phyloP scores from a whole-genome alignment of 2,329 filamentous ascomycete genomes.

The Aspergillus intermedius region DNA sequence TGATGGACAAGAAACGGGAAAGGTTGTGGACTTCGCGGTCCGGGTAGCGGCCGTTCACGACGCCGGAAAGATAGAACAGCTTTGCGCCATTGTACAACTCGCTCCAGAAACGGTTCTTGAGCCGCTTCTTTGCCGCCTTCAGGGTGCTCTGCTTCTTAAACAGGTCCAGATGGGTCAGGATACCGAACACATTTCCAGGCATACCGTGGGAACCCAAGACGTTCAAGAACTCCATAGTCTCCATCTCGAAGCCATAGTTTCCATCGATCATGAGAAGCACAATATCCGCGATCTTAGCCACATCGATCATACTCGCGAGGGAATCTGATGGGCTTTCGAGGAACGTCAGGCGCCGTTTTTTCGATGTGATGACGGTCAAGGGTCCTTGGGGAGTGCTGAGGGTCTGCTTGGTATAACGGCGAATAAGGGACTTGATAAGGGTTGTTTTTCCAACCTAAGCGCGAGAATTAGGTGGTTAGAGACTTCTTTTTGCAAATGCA shows the following conservation, averaged over 20 bases:
- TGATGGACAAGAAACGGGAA: conserved; percentile 89
- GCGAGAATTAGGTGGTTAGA: conserved; percentile 2
- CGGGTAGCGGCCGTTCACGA: conserved; percentile 93
- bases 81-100: conserved; percentile 96
- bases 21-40: conserved; percentile 95
- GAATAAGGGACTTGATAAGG: conserved; percentile 86
- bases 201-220: conserved; percentile 90
- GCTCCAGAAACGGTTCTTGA: conserved; percentile 95
- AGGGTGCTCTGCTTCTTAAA: conserved; percentile 90
- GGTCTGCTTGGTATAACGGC: conserved; percentile 92
- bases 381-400: conserved; percentile 84
- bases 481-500: conserved; percentile 3
- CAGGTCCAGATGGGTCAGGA: conserved; percentile 90
- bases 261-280: conserved; percentile 97
- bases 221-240: conserved; percentile 99
- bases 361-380: conserved; percentile 92
- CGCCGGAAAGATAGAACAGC: conserved; percentile 91
- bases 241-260: conserved; percentile 99
- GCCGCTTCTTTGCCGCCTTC: conserved; percentile 87
- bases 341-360: conserved; percentile 89
- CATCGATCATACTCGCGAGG: conserved; percentile 91
- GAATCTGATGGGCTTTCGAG: conserved; percentile 93
- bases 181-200: conserved; percentile 97
- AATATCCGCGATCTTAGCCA: conserved; percentile 95
- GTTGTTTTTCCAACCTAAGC: conserved; percentile 74